These are phyloP conservation scores for Xylaria palmicola DNA, from an alignment of 495 filamentous ascomycete species.

Conservation along the genomic window DNA sequence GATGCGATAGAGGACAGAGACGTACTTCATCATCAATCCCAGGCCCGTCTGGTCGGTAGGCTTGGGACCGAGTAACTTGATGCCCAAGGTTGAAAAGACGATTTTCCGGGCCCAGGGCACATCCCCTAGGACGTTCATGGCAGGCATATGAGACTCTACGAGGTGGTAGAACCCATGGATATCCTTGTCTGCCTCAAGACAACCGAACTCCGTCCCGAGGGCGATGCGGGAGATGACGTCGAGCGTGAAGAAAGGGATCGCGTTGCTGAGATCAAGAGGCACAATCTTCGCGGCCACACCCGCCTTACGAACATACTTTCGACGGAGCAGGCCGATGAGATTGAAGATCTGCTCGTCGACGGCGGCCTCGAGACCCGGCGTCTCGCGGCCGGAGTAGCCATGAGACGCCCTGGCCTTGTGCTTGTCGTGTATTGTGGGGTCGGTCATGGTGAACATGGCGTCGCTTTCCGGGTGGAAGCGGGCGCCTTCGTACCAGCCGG, in stretches of 20 bases:
- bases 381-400: slow-evolving; percentile 51
- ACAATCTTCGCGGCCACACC: slow-evolving; percentile 6
- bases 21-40: slow-evolving; percentile 52
- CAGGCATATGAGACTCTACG: slow-evolving; percentile 50
- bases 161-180: slow-evolving; percentile 53
- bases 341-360: slow-evolving; percentile 41
- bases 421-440: slow-evolving; percentile 28
- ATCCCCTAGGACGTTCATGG: slow-evolving; percentile 49
- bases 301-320: slow-evolving; percentile 25
- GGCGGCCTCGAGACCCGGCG: slow-evolving; percentile 37
- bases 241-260: slow-evolving; percentile 52
- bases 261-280: slow-evolving; percentile 40
- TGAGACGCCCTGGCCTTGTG: slow-evolving; percentile 31
- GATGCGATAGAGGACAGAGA: neutral
- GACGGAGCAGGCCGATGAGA: slow-evolving; percentile 38
- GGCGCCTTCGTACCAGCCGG: slow-evolving; percentile 41
- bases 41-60: slow-evolving; percentile 51
- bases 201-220: slow-evolving; percentile 63
- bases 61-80: slow-evolving; percentile 56
- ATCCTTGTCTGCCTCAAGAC: slow-evolving; percentile 58
- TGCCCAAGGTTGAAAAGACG: slow-evolving; percentile 48
- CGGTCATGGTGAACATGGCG: slow-evolving; percentile 38
- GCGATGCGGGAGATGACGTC: slow-evolving; percentile 66
- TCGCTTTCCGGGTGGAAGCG: slow-evolving; percentile 42
- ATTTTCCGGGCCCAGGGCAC: slow-evolving; percentile 55